phyloP scores from a whole-genome alignment of 306 rosid species.

The Quercus berberidifolia region DNA sequence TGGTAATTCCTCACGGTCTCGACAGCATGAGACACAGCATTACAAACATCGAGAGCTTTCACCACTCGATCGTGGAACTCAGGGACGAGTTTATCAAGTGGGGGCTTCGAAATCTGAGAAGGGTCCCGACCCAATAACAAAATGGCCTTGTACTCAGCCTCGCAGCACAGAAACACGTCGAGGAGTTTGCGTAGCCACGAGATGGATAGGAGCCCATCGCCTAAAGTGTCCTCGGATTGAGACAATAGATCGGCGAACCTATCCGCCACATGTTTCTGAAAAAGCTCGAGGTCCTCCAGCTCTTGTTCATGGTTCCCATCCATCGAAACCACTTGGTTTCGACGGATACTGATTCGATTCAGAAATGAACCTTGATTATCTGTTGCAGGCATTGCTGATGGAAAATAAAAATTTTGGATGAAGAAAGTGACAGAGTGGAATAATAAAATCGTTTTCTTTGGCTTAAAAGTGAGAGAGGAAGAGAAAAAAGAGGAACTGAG shows the following conservation, averaged over 20 bases:
- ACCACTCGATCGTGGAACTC: slow-evolving; percentile 76
- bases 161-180: slow-evolving; percentile 82
- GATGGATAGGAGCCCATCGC: slow-evolving; percentile 55
- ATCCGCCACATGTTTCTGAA: slow-evolving; percentile 68
- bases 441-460: too few relatives aligned
- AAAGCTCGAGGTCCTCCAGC: slow-evolving; percentile 76
- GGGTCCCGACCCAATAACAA: slow-evolving; percentile 74
- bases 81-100: slow-evolving; percentile 71
- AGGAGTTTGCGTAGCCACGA: slow-evolving; percentile 72
- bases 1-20: slow-evolving; percentile 69
- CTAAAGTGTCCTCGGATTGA: slow-evolving; percentile 36
- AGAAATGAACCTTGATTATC: slow-evolving; percentile 80
- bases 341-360: slow-evolving; percentile 82
- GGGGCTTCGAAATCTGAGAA: slow-evolving; percentile 60
- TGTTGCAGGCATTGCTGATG: slow-evolving; percentile 65
- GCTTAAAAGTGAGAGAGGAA: too few relatives aligned
- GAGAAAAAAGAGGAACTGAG: neutral
- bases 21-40: slow-evolving; percentile 69
- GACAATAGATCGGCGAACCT: slow-evolving; percentile 57
- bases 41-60: slow-evolving; percentile 78
- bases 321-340: slow-evolving; percentile 89
- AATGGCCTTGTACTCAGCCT: slow-evolving; percentile 87
- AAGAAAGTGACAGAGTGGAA: neutral
- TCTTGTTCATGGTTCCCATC: slow-evolving; percentile 76
- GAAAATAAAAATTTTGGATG: neutral